Percentiles rank a stretch among this genome's conserved stretches.
Conservation (phyloP, 495 filamentous ascomycete species). For the Penicillium malachiteum region DNA sequence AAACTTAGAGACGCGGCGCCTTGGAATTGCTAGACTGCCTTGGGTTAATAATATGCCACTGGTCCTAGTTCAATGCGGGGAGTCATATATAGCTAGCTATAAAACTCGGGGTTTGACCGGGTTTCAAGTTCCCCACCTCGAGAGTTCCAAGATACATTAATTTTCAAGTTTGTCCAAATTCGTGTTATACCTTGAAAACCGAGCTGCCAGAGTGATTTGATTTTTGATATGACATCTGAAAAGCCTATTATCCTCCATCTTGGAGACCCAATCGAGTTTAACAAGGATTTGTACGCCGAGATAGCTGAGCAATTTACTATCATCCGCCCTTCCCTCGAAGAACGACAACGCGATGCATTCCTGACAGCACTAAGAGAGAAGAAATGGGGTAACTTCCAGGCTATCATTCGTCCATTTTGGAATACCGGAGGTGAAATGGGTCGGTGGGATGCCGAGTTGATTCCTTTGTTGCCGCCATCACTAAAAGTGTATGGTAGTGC, state of each 20-base stretch:
- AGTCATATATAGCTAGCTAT: no score
- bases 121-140: no score
- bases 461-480: constrained; percentile 8
- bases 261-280: constrained; percentile 13
- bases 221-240: constrained; percentile 1
- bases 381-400: constrained; percentile 14
- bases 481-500: constrained; percentile 13
- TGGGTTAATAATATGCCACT: no score
- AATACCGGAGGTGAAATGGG: constrained; percentile 13
- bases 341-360: constrained; percentile 7
- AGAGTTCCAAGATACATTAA: no score
- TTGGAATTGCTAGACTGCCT: no score
- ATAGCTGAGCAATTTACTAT: constrained; percentile 6
- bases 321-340: constrained; percentile 8
- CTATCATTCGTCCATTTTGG: constrained; percentile 13
- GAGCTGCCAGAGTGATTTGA: no score
- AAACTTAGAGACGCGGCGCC: no score
- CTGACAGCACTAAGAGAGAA: constrained; percentile 8
- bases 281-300: constrained; percentile 7
- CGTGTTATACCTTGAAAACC: no score
- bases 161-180: no score
- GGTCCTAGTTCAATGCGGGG: no score
- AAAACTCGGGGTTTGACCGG: no score
- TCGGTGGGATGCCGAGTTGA: constrained; percentile 15
- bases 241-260: constrained; percentile 13